Conservation (phyloP, 495 filamentous ascomycete genomes). For the Penicillium macrosclerotiorum region DNA sequence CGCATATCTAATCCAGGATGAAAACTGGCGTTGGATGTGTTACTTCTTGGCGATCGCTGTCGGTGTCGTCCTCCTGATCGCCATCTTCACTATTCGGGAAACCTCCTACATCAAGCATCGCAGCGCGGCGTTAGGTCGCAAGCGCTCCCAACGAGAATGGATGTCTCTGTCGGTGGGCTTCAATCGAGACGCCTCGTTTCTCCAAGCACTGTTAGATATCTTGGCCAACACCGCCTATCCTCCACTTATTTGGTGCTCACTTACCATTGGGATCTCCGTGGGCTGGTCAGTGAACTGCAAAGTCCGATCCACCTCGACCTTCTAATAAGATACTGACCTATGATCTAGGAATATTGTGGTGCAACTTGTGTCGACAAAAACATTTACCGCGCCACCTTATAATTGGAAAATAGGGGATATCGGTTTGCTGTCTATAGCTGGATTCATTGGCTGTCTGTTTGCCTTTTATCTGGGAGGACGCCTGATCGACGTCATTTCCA, state of each 20-base stretch:
- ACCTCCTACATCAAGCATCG: conserved; percentile 19
- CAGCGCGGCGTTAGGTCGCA: background rate
- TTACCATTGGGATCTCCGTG: conserved; percentile 29
- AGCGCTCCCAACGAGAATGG: conserved; percentile 19
- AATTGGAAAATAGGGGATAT: conserved; percentile 26
- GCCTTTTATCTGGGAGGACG: conserved; percentile 33
- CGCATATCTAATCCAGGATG: conserved; percentile 28
- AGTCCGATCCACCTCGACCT: too few species aligned
- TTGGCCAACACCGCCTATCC: conserved; percentile 25
- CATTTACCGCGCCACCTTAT: conserved; percentile 31
- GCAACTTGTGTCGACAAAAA: conserved; percentile 28
- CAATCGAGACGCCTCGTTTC: conserved; percentile 26
- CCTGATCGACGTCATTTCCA: conserved; percentile 33
- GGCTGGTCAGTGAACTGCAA: conserved; percentile 23
- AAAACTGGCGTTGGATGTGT: conserved; percentile 35
- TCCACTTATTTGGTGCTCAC: conserved; percentile 29
- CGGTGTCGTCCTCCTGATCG: conserved; percentile 13
- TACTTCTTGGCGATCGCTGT: conserved; percentile 27
- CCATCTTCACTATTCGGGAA: conserved; percentile 29
- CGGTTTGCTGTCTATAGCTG: conserved; percentile 29
- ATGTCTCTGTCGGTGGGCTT: conserved; percentile 27
- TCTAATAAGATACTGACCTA: conserved; percentile 1
- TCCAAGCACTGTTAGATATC: conserved; percentile 21
- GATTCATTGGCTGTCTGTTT: conserved; percentile 29
- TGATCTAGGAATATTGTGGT: conserved; percentile 32